Evolutionary conservation across 257 asterid genomes (phyloP).

Genomic region (Salvia splendens): DNA sequence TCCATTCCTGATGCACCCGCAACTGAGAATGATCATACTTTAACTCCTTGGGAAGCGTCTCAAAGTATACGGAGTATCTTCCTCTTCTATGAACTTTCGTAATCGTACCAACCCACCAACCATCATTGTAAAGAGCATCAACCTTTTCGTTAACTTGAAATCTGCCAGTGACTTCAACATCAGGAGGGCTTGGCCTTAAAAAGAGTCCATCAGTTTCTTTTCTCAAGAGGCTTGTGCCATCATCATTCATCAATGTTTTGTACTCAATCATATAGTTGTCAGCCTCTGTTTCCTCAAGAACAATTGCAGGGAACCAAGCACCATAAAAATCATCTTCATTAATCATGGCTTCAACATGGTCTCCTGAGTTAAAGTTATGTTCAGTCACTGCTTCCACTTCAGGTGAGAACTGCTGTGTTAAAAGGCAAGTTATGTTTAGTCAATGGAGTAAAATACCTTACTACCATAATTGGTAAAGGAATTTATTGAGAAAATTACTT

Average conservation of each 20-base stretch:
- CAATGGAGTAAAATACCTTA: neutral
- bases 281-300: constrained; percentile 33
- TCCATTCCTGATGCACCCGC: constrained; percentile 63
- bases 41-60: constrained; percentile 34
- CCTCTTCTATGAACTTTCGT: constrained; percentile 40
- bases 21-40: constrained; percentile 42
- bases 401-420: constrained; percentile 38
- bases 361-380: constrained; percentile 44
- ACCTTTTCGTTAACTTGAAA: constrained; percentile 46
- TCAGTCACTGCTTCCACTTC: constrained; percentile 27
- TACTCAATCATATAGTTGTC: constrained; percentile 55
- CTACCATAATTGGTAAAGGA: neutral
- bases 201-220: constrained; percentile 56
- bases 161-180: constrained; percentile 36
- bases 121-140: constrained; percentile 50
- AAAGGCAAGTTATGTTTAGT: constrained; percentile 18
- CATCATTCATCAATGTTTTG: constrained; percentile 48
- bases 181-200: constrained; percentile 71
- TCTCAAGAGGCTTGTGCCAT: constrained; percentile 44
- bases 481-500: neutral
- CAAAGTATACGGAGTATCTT: constrained; percentile 45
- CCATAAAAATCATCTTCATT: constrained; percentile 68
- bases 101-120: constrained; percentile 64
- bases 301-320: constrained; percentile 63
- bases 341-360: constrained; percentile 53